A percentile compares a stretch with the other conserved stretches of the same genome.
phyloP scores from a whole-genome alignment of 2,329 filamentous ascomycete genomes.

The Neopestalotiopsis sp. region DNA sequence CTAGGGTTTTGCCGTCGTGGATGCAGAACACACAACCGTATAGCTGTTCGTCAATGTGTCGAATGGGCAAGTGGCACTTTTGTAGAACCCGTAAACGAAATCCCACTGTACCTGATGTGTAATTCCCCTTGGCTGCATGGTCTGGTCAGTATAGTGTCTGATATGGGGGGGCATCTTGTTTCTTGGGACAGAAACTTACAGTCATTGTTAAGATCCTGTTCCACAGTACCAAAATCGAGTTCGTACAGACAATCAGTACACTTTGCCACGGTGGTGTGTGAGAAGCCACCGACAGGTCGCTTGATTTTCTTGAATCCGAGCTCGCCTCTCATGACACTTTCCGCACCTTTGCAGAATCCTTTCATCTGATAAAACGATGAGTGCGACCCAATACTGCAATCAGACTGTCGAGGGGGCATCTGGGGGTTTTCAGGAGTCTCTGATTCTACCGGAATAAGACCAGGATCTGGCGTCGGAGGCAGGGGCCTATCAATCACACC shows the following conservation, averaged over 20 bases:
- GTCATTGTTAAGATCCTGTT: constrained; percentile 54
- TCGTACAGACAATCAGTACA: constrained; percentile 60
- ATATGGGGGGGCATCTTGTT: background rate
- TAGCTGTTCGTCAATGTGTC: constrained; percentile 55
- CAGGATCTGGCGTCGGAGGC: constrained; percentile 27
- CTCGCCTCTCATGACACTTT: constrained; percentile 52
- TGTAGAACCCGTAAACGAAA: constrained; percentile 61
- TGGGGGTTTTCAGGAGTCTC: constrained; percentile 28
- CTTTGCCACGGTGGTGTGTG: constrained; percentile 50
- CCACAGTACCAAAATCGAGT: constrained; percentile 56
- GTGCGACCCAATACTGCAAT: constrained; percentile 47
- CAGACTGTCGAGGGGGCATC: constrained; percentile 32
- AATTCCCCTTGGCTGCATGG: constrained; percentile 50
- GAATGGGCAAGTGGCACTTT: constrained; percentile 58
- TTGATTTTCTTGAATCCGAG: constrained; percentile 56
- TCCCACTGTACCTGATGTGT: constrained; percentile 48
- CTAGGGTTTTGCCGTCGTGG: constrained; percentile 51
- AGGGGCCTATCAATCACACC: background rate
- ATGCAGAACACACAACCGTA: constrained; percentile 63
- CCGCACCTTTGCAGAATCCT: constrained; percentile 61
- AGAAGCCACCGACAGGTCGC: constrained; percentile 52
- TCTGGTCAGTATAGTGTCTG: constrained; percentile 17
- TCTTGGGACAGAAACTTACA: constrained; percentile 39
- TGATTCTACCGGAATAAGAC: constrained; percentile 41
- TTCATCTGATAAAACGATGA: constrained; percentile 59